Evolutionary conservation across 148 eudicot genomes (phyloP), one percentile per base, ranked within the genome.

Genomic region (Rhododendron griersonianum): DNA sequence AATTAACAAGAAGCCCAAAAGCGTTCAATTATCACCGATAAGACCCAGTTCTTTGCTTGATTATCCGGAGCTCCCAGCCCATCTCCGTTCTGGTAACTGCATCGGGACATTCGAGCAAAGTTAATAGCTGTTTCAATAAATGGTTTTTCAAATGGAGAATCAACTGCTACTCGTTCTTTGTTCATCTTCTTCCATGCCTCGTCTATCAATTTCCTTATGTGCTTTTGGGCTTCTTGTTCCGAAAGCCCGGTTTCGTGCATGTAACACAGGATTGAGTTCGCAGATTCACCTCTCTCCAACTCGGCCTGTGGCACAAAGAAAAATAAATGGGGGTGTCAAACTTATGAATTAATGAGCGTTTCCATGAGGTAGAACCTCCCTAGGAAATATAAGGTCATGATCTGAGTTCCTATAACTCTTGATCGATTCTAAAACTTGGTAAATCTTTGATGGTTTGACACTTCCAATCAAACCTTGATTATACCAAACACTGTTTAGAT

Each of bases 1-100:
- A 9, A 47, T 41, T 41, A 41, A 41, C 50, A 47, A 41, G 44
- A 41, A 30, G 30, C 30, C 30, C 30, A 30, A 37, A 89, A 35
- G 4, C 92, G 93, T n/a, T 91, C 76, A 84, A 91, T 48, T 35
- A 90, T 5, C 5, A 91, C 21, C 0, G 89, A 82, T 19, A 23
- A 7, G 3, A 90, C 57, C 19, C 87, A 37, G 3, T 89, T 81
- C 55, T 83, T 87, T 41, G 89, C 16, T 78, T 3, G 35, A 0
- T 30, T 21, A 53, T 86, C 85, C 2, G 92, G 93, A 44, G 87
- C 76, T 57, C 91, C 84, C 55, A 79, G 84, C 11, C 86, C 92
- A 57, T 90, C 92, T 69, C 93, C 92, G 48, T 84, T 11, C 41
- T 87, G 92, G 79, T 91, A 90, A 0, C 61, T 47, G 50, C 91